Percentiles rank a stretch among this genome's conserved stretches.
Evolutionary conservation across 2,329 filamentous ascomycete species (phyloP).

Genomic region (Talaromyces sp.): DNA sequence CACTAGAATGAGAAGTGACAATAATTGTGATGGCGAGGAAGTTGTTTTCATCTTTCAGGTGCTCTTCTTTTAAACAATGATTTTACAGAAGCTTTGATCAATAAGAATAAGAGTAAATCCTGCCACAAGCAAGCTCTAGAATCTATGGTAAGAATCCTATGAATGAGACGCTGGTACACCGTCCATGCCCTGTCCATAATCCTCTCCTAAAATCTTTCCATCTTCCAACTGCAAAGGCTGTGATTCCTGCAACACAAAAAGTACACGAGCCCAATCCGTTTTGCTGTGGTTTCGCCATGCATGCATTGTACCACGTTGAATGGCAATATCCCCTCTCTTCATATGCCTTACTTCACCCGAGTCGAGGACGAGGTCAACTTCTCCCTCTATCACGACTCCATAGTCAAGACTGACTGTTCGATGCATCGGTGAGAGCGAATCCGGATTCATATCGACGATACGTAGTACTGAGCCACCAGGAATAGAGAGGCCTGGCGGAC

Average conservation of each 20-base stretch:
- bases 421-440: slow-evolving; percentile 41
- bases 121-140: background rate
- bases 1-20: too few relatives aligned
- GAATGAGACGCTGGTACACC: slow-evolving; percentile 10
- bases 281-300: slow-evolving; percentile 48
- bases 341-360: slow-evolving; percentile 46
- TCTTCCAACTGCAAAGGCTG: slow-evolving; percentile 18
- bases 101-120: background rate
- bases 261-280: slow-evolving; percentile 47
- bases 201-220: slow-evolving; percentile 18
- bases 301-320: slow-evolving; percentile 54
- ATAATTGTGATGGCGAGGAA: background rate
- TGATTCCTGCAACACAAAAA: slow-evolving; percentile 23
- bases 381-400: slow-evolving; percentile 52
- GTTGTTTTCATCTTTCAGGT: background rate
- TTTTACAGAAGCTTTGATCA: too few relatives aligned
- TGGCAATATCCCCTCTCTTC: slow-evolving; percentile 50
- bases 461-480: slow-evolving; percentile 39
- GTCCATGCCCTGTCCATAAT: slow-evolving; percentile 20
- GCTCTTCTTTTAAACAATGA: background rate
- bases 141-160: background rate
- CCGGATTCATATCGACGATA: slow-evolving; percentile 43
- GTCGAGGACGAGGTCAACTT: slow-evolving; percentile 49
- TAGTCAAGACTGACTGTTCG: slow-evolving; percentile 53
- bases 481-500: slow-evolving; percentile 48